Evolutionary conservation across 805 yeast species (phyloP).

Genomic region (Barnettozyma pratensis): DNA sequence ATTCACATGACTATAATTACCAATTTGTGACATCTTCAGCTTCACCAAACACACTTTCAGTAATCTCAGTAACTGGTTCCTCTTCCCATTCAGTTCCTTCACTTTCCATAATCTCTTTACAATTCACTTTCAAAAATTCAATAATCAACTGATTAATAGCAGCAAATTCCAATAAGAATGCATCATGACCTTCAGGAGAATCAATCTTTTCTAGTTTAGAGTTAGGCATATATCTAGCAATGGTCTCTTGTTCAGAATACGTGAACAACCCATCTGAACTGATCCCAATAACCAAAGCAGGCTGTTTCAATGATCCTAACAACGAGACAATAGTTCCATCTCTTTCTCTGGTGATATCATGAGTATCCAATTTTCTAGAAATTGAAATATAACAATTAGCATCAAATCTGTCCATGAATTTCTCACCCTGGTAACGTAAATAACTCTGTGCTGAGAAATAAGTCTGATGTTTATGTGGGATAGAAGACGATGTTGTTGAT

Average conservation of each 20-base stretch:
- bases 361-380: slow-evolving; percentile 91
- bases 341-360: slow-evolving; percentile 83
- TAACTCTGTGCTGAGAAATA: slow-evolving; percentile 95
- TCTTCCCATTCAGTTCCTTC: slow-evolving; percentile 40
- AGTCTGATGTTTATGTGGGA: slow-evolving; percentile 34
- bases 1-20: slow-evolving; percentile 35
- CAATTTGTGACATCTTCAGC: slow-evolving; percentile 92
- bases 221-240: slow-evolving; percentile 71
- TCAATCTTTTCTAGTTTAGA: slow-evolving; percentile 64
- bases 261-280: slow-evolving; percentile 92
- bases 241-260: slow-evolving; percentile 79
- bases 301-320: slow-evolving; percentile 57
- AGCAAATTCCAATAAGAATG: slow-evolving; percentile 84
- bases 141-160: slow-evolving; percentile 68
- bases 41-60: slow-evolving; percentile 82
- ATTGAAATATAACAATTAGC: slow-evolving; percentile 96
- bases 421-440: slow-evolving; percentile 88
- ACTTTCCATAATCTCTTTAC: slow-evolving; percentile 53
- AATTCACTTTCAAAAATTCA: slow-evolving; percentile 54
- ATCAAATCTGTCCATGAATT: slow-evolving; percentile 85
- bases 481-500: slow-evolving; percentile 26
- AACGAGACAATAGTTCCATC: slow-evolving; percentile 40
- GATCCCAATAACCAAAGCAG: slow-evolving; percentile 83
- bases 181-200: slow-evolving; percentile 97
- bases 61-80: slow-evolving; percentile 37